Conservation (phyloP, 208 protist species). For the Leishmania tarentolae region DNA sequence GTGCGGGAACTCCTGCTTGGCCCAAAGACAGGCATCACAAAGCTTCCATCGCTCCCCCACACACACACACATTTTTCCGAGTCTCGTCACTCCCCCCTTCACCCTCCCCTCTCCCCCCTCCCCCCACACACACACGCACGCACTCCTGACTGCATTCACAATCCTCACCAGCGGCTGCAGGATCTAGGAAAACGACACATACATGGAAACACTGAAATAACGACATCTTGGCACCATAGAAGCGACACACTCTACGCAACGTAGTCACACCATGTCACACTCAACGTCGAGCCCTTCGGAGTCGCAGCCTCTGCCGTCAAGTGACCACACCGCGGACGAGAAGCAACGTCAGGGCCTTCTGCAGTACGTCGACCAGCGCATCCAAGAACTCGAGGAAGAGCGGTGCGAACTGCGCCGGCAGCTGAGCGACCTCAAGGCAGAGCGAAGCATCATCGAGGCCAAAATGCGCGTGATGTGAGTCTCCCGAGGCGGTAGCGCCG, state of each 20-base stretch:
- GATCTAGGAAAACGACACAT: background rate
- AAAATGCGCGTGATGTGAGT: constrained; percentile 1
- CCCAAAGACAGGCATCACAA: background rate
- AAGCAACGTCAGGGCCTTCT: constrained; percentile 18
- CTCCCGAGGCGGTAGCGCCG: background rate
- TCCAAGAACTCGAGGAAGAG: constrained; percentile 60
- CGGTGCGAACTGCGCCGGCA: constrained; percentile 44
- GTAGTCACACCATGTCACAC: background rate
- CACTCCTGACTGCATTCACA: background rate
- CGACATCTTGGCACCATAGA: background rate
- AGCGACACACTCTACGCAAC: background rate
- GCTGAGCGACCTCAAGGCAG: constrained; percentile 39
- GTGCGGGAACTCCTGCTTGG: background rate
- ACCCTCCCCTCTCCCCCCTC: background rate
- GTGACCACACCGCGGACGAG: constrained; percentile 2
- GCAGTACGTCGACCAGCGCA: constrained; percentile 32
- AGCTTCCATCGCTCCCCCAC: background rate
- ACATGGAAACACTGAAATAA: no score
- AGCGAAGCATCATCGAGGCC: constrained; percentile 23
- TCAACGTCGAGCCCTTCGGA: background rate
- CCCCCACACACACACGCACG: no score
- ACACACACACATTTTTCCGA: background rate
- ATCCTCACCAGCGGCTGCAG: background rate
- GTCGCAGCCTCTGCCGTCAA: constrained; percentile 1
- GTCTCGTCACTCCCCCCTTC: background rate